Base-by-base conservation (phyloP, 345 rosid species). In the Brassica nigra region DNA sequence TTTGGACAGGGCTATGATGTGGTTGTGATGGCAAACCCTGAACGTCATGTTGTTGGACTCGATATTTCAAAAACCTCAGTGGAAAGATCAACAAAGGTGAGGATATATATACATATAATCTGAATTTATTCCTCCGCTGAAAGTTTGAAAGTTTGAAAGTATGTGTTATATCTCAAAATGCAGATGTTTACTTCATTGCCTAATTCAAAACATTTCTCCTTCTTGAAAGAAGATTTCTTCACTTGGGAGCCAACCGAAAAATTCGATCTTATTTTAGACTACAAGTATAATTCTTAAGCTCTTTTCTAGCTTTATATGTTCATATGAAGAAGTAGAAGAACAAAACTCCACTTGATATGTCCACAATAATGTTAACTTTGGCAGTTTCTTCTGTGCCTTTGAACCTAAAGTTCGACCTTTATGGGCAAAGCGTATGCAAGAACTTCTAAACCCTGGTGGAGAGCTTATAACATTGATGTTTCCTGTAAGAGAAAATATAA, bases 391-490 rank as follows among this genome's bases (percentile, higher is more conserved):
- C 61, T 75, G 93, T 88, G 96, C 91, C 42, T 86, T 91, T 81
- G 84, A 88, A 57, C 94, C 90, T 1, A 80, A 71, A 74, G 75
- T 87, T 86, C 83, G 96, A 79, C 70, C 80, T 52, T 80, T 84
- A 30, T 93, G 97, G 96, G 96, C 89, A 42, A 76, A 77, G 66
- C 84, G 73, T 80, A 80, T 88, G 55, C 73, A 73, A 14, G 81
- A 88, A 33, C 64, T 89, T 57, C 79, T 89, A 27, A 92, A 86
- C 63, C 87, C 90, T 8, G 87, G 89, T 66, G 96, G 94, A 78
- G 93, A 91, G 83, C 96, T 93, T 65, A 82, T 91, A 71, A 90
- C 98, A 74, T 79, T 90, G 34, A 93, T 91, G 63, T 91, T 85
- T 80, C 96, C 94, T 5, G 93, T 88, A 73, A 80, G 70, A 77